Conservation (phyloP, 75 land plant species). For the Sequoia sempervirens region DNA sequence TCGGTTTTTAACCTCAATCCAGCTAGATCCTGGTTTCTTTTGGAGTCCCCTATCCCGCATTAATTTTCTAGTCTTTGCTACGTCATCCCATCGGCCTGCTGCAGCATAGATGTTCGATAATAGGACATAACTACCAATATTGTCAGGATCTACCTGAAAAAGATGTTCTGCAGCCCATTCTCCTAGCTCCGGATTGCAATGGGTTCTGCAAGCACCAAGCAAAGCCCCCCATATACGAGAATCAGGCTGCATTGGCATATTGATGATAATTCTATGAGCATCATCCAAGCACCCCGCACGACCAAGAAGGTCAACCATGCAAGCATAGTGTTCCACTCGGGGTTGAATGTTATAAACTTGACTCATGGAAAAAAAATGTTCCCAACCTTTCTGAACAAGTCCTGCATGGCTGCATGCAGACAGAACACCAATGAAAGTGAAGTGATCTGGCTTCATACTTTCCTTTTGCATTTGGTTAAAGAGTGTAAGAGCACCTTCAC, state of each 20-base stretch:
- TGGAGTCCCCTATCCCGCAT: background rate
- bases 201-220: background rate
- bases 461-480: background rate
- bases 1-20: constrained; percentile 35
- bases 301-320: constrained; percentile 30
- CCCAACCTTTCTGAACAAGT: constrained; percentile 22
- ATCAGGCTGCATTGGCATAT: constrained; percentile 34
- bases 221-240: constrained; percentile 9
- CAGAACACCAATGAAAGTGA: constrained; percentile 4
- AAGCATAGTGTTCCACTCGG: constrained; percentile 32
- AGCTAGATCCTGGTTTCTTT: constrained; percentile 12
- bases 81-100: constrained; percentile 25
- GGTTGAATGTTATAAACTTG: constrained; percentile 39
- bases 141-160: constrained; percentile 40
- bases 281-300: constrained; percentile 59
- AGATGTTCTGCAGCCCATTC: constrained; percentile 27
- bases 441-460: background rate
- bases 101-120: constrained; percentile 34
- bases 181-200: constrained; percentile 10
- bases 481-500: background rate
- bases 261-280: constrained; percentile 40
- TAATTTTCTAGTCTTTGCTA: background rate
- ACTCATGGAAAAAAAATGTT: constrained; percentile 38
- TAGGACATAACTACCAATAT: constrained; percentile 13
- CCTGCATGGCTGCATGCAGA: constrained; percentile 8